phyloP scores from a whole-genome alignment of 73 alveolate genomes.

The Stentor roeselii region DNA sequence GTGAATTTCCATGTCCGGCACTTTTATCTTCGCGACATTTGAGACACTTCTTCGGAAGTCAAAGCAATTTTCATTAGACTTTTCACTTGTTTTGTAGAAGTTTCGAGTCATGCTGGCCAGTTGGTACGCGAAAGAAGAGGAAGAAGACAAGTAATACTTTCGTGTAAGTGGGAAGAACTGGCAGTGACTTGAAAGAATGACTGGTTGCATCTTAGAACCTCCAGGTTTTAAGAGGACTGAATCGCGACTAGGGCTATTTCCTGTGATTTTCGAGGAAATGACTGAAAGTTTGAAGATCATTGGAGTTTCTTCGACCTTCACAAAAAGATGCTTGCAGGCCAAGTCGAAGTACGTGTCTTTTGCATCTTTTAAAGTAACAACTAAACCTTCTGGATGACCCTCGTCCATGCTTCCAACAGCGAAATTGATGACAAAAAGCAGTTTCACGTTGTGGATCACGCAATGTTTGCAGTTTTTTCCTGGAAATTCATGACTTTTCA shows the following conservation, averaged over 20 bases:
- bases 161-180: not conserved
- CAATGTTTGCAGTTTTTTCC: not conserved
- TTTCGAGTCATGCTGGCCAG: too few species aligned
- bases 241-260: not conserved
- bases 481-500: not conserved
- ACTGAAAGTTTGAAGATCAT: not conserved
- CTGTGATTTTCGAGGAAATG: not conserved
- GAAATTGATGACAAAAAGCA: too few species aligned
- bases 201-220: not conserved
- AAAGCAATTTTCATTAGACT: too few species aligned
- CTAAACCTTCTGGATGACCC: not conserved
- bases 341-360: not conserved
- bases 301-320: not conserved
- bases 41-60: not conserved
- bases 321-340: not conserved
- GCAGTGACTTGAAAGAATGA: not conserved
- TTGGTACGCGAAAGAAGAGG: too few species aligned
- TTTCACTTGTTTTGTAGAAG: too few species aligned
- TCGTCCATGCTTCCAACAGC: not conserved
- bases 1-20: not conserved
- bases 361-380: not conserved
- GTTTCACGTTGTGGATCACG: not conserved
- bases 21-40: not conserved
- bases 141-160: too few species aligned
- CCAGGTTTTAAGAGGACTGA: not conserved